Evolutionary conservation across 2,329 filamentous ascomycete genomes (phyloP), one percentile per base, ranked within the genome.

Genomic region (Paramyrothecium roridum): DNA sequence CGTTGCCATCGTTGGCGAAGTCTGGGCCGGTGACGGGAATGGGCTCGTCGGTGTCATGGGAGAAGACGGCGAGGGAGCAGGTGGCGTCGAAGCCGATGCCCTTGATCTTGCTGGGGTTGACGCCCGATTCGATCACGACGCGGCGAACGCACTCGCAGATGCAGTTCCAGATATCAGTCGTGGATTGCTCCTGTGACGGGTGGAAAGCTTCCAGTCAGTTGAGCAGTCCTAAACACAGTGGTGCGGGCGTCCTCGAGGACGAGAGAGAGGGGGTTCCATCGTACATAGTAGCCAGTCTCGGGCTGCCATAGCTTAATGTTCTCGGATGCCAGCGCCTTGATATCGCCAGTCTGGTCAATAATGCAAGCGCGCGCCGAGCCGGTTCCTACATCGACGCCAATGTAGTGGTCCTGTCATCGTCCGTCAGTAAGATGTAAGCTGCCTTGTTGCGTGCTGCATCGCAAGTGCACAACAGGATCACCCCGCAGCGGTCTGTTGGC

Each of bases 11-110:
- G 63, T 89, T 83, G 55, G 63, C 55, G 66, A 96, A 98, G 64
- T 90, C 85, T 3, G 92, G 93, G 0, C 90, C 91, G 2, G 93
- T 96, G 21, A 99, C 91, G n/a, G 89, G 82, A 50, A 97, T 81
- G 2, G 95, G 95, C 73, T 96, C 90, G 71, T 96, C 89, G 3
- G 91, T 96, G 64, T 96, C 91, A 67, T 90, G 80, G 54, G 87
- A 83, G 75, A 99, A 96, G 63, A 98, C 93, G 33, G 93, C 85
- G 26, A 99, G 84, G 19, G 95, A 99, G 80, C 95, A 99, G n/a
- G 95, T 99, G 21, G 95, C 95, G 72, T 99, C 95, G 73, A 99
- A 98, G 53, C 95, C 95, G 66, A 99, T 91, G 56, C 95, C 95
- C 63, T 89, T 89, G 65, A 99, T 88, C 37, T 84, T 86, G 59